A percentile compares a stretch with the other conserved stretches of the same genome.
phyloP scores from a whole-genome alignment of 306 rosid genomes.

The Lathyrus sativus region DNA sequence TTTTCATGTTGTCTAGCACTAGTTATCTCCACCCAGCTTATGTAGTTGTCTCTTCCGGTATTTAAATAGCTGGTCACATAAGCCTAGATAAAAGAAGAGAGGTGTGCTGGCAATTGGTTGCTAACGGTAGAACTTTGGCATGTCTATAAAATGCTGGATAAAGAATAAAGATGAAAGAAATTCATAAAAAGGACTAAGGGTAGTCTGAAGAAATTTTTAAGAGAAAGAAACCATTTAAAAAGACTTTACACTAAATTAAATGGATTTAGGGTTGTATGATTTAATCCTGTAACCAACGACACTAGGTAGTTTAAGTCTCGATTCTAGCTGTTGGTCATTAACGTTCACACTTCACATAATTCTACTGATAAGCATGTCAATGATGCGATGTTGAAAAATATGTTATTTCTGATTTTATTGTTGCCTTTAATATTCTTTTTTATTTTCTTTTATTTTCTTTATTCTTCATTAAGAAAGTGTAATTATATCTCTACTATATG shows the following conservation, averaged over 20 bases:
- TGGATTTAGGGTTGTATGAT: neutral
- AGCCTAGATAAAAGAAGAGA: neutral
- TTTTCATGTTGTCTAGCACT: constrained; percentile 16
- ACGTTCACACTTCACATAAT: constrained; percentile 1
- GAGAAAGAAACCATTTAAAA: constrained; percentile 4
- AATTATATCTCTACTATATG: too few species aligned
- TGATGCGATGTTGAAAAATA: neutral
- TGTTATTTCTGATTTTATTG: too few species aligned
- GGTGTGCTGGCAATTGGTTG: neutral
- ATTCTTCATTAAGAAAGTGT: too few species aligned
- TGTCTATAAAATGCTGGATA: neutral
- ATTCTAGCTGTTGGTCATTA: neutral
- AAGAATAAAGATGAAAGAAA: constrained; percentile 3
- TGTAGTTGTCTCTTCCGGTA: neutral
- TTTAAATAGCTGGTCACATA: neutral
- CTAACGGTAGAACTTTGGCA: neutral
- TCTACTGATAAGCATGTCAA: constrained; percentile 3
- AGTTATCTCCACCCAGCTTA: neutral
- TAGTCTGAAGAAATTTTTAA: neutral
- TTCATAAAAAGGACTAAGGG: neutral
- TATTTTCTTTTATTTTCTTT: too few species aligned
- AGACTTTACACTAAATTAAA: neutral
- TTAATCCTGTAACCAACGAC: neutral
- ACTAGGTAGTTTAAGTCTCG: constrained; percentile 7
- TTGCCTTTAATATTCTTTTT: too few species aligned